Conservation (phyloP, 805 yeast genomes). For the Monosporozyma siamensis region DNA sequence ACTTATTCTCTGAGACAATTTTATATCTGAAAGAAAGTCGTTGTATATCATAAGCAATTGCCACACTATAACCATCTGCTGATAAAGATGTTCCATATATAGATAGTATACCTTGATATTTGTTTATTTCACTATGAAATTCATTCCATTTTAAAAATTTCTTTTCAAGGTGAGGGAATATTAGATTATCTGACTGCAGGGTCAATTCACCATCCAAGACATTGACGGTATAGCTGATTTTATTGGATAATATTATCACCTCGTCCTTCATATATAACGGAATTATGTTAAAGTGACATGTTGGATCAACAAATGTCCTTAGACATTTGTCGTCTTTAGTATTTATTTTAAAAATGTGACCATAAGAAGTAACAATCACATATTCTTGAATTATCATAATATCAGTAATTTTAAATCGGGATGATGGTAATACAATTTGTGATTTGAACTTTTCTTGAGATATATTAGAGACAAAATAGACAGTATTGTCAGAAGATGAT, state of each 20-base stretch:
- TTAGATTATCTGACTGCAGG: slow-evolving; percentile 12
- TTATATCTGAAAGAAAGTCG: slow-evolving; percentile 23
- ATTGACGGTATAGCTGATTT: slow-evolving; percentile 8
- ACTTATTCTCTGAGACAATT: slow-evolving; percentile 22
- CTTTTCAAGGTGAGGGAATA: slow-evolving; percentile 21
- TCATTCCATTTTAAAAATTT: slow-evolving; percentile 25
- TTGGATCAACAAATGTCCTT: not conserved
- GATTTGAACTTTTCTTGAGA: not conserved
- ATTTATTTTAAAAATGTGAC: slow-evolving; percentile 11
- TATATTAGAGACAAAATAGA: slow-evolving; percentile 7
- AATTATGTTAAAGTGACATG: slow-evolving; percentile 16
- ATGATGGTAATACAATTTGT: slow-evolving; percentile 5
- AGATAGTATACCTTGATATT: slow-evolving; percentile 21
- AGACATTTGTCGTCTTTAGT: not conserved
- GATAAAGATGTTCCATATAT: slow-evolving; percentile 25
- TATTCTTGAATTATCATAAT: slow-evolving; percentile 7
- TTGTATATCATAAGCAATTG: slow-evolving; percentile 22
- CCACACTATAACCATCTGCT: slow-evolving; percentile 24
- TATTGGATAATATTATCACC: slow-evolving; percentile 16
- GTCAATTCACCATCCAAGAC: not conserved
- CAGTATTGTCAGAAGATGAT: slow-evolving; percentile 20
- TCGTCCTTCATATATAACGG: slow-evolving; percentile 9
- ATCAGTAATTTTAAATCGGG: slow-evolving; percentile 19
- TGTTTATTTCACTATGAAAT: slow-evolving; percentile 18
- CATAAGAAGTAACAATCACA: slow-evolving; percentile 8